Evolutionary conservation across 345 rosid genomes (phyloP).

Genomic region (Syzygium grande): DNA sequence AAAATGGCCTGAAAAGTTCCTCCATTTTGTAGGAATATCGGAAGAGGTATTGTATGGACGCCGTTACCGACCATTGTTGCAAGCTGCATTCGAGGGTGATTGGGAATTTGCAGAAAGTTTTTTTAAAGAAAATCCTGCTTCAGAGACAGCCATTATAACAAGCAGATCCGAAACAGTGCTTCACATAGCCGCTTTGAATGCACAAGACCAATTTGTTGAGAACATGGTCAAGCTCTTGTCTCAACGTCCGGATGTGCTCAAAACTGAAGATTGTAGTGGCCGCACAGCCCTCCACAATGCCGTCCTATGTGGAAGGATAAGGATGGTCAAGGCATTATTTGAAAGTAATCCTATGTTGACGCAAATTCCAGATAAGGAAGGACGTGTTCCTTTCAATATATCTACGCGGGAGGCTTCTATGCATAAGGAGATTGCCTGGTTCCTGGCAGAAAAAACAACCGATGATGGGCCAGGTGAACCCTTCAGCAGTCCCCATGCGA

Average conservation of each 20-base stretch:
- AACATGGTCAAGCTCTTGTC: background rate
- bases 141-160: background rate
- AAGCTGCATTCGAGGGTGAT: background rate
- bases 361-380: background rate
- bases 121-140: rapidly evolving
- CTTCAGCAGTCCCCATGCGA: background rate
- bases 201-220: background rate
- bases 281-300: background rate
- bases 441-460: background rate
- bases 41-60: background rate
- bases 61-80: background rate
- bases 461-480: background rate
- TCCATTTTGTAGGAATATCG: background rate
- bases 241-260: rapidly evolving
- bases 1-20: background rate
- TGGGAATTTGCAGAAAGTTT: background rate
- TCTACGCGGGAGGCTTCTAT: background rate
- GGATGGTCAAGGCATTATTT: background rate
- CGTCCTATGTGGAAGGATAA: background rate
- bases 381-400: background rate
- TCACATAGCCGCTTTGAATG: background rate
- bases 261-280: background rate
- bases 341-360: rapidly evolving
- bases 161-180: background rate
- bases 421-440: background rate